A percentile compares a stretch with the other conserved stretches of the same genome.
Evolutionary conservation across 129 eudicot species (phyloP).

Genomic region (Chrysanthemum lavandulifolium): DNA sequence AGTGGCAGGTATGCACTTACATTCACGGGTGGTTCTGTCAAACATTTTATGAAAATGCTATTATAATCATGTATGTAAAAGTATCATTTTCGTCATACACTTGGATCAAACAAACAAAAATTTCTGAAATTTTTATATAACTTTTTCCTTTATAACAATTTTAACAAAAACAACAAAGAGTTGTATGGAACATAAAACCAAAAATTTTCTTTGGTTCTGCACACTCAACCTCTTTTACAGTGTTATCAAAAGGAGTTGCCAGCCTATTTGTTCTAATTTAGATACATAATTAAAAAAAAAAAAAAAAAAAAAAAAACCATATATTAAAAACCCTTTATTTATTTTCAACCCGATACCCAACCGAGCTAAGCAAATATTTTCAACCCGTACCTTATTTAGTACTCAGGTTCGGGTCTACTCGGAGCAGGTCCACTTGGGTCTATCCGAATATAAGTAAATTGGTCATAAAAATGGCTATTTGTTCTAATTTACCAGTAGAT

Average conservation of each 20-base stretch:
- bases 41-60: constrained; percentile 7
- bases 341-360: no score
- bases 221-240: neutral
- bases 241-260: neutral
- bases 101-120: neutral
- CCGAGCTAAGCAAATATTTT: no score
- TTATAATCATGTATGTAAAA: neutral
- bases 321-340: no score
- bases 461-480: no score
- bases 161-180: neutral
- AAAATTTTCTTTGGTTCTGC: constrained; percentile 4
- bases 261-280: neutral
- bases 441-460: no score
- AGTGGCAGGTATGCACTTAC: constrained; percentile 34
- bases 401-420: no score
- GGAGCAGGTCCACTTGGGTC: no score
- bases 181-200: constrained; percentile 9
- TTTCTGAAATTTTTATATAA: neutral
- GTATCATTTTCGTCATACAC: neutral
- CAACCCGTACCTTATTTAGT: no score
- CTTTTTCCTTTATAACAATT: neutral
- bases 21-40: constrained; percentile 28
- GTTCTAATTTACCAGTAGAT: no score
- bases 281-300: no score
- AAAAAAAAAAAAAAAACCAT: no score